Conservation (phyloP, 129 eudicot genomes). For the Arctium lappa region DNA sequence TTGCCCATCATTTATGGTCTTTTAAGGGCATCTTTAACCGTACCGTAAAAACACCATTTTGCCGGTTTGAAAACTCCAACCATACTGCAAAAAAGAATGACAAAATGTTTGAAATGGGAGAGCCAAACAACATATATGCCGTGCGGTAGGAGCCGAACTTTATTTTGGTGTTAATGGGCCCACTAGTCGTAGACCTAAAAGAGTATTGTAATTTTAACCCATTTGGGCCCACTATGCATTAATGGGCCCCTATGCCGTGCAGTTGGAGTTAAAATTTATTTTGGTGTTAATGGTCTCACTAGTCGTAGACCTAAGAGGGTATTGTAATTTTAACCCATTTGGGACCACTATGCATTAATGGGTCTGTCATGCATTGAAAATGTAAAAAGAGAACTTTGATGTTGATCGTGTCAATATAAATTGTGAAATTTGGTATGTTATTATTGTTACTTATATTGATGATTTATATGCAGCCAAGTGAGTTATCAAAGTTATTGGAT, state of each 20-base stretch:
- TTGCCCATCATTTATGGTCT: neutral
- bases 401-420: too few relatives aligned
- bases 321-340: neutral
- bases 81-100: neutral
- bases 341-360: neutral
- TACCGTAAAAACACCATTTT: neutral
- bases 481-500: conserved; percentile 43
- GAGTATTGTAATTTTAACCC: neutral
- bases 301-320: neutral
- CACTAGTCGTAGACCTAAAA: too few relatives aligned
- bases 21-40: neutral
- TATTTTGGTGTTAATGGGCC: neutral
- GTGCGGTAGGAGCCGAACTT: neutral
- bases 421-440: too few relatives aligned
- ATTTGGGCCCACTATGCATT: neutral
- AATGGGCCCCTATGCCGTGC: neutral
- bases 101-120: neutral
- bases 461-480: conserved; percentile 33
- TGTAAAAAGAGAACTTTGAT: too few relatives aligned
- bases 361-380: too few relatives aligned
- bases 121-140: neutral
- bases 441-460: neutral
- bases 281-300: neutral
- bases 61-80: neutral
- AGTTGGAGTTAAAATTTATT: neutral